Percentiles rank a stretch among this genome's conserved stretches.
Evolutionary conservation across 306 rosid species (phyloP).

Genomic region (Pyrus pyrifolia): DNA sequence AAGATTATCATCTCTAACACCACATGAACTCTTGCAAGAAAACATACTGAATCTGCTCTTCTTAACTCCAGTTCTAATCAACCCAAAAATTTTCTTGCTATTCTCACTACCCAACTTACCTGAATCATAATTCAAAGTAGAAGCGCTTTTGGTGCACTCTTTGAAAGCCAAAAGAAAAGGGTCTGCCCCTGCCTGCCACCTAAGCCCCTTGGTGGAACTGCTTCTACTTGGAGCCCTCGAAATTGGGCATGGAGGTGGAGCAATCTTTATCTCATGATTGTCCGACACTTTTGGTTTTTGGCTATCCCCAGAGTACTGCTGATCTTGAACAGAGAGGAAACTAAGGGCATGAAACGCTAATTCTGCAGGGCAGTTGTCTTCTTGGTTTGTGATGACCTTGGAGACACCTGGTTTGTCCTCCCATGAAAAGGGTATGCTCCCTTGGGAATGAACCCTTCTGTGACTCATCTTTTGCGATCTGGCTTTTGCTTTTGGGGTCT

Average conservation of each 20-base stretch:
- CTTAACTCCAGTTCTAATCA: constrained; percentile 7
- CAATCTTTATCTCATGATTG: constrained; percentile 38
- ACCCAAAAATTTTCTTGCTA: constrained; percentile 30
- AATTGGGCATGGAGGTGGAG: constrained; percentile 58
- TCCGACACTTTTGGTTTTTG: background rate
- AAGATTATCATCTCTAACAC: constrained; percentile 37
- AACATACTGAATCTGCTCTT: constrained; percentile 36
- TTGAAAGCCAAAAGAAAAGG: constrained; percentile 80
- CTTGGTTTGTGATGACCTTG: constrained; percentile 32
- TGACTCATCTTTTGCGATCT: constrained; percentile 39
- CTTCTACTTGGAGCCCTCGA: constrained; percentile 35
- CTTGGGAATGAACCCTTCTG: constrained; percentile 56
- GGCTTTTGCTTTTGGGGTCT: background rate
- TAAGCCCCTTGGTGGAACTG: constrained; percentile 44
- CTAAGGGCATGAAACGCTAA: constrained; percentile 6
- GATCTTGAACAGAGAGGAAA: background rate
- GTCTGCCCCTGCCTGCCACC: constrained; percentile 59
- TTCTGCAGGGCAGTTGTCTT: constrained; percentile 10
- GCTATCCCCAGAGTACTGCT: background rate
- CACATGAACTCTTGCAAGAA: constrained; percentile 50
- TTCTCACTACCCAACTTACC: background rate
- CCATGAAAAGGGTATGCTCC: constrained; percentile 91
- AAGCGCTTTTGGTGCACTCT: constrained; percentile 47
- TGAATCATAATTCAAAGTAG: background rate
- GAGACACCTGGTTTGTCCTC: constrained; percentile 76